Evolutionary conservation across 306 rosid species (phyloP), one percentile per base, ranked within the genome.

Genomic region (Macrotyloma uniflorum): DNA sequence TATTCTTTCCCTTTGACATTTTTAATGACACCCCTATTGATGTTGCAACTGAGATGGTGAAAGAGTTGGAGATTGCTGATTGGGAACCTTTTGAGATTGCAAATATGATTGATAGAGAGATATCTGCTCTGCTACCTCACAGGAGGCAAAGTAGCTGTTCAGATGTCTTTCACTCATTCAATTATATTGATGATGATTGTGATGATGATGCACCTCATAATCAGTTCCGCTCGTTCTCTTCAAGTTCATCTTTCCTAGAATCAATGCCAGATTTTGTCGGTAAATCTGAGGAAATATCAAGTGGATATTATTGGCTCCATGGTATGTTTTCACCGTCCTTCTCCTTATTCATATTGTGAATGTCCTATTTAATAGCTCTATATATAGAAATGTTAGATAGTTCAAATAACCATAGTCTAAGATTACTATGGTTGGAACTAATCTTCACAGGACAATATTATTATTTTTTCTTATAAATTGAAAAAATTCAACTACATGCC

Each of bases 1-100:
- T 94, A 81, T 94, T 58, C 82, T 94, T 94, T 71, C 98, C 97
- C 32, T 94, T 91, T 67, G 97, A 94, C 64, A 90, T 88, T 78
- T 64, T 87, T 32, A 86, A 45, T 12, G 98, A 94, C 67, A 94
- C 97, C 5, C 86, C 97, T 8, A 64, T 84, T 26, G 93, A 89
- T 83, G 98, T 94, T 73, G 98, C 96, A 13, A 86, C 67, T 53
- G 98, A 94, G 83, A 94, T 94, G 98, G 97, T 94, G 81, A 94
- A 86, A 81, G 98, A 94, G 83, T 84, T 94, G 87, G 98, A 91
- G 80, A 91, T 94, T 46, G 62, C 67, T 33, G 96, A 89, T 83
- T 89, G 94, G 98, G 97, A 87, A 69, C 98, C 98, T 28, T 90
- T 43, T 59, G 98, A 90, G 82, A 94, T 94, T 74, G 97, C 98